phyloP scores from a whole-genome alignment of 257 asterid species.

The Anisodus tanguticus region DNA sequence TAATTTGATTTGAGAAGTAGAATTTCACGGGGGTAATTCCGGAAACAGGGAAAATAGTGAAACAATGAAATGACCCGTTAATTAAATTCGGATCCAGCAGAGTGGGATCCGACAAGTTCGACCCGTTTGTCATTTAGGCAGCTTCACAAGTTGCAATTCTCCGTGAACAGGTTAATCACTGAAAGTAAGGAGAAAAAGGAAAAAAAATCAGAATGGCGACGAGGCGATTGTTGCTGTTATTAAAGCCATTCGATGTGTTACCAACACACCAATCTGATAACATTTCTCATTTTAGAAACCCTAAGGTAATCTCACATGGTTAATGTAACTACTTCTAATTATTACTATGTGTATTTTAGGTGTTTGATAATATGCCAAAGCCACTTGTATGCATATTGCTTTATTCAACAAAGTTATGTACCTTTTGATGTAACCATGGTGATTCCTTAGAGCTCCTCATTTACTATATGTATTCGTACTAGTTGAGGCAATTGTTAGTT shows the following conservation, averaged over 20 bases:
- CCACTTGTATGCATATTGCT: constrained; percentile 11
- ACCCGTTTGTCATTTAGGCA: not conserved
- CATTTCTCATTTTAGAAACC: constrained; percentile 49
- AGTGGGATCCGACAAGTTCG: not conserved
- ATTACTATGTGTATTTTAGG: not conserved
- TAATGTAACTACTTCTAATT: not conserved
- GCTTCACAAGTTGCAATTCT: not conserved
- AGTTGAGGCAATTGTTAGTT: not conserved
- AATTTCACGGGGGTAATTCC: not conserved
- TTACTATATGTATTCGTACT: not conserved
- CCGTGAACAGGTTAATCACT: not conserved
- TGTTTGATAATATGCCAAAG: constrained; percentile 57
- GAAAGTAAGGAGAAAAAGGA: not conserved
- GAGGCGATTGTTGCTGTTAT: constrained; percentile 69
- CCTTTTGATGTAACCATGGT: not conserved
- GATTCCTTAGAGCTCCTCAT: not conserved
- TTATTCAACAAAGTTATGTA: not conserved
- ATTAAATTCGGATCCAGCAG: not conserved
- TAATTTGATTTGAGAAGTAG: not conserved
- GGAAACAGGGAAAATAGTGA: not conserved
- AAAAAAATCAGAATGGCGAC: constrained; percentile 51
- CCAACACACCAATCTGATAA: constrained; percentile 51
- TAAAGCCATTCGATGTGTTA: constrained; percentile 81
- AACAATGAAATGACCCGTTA: not conserved
- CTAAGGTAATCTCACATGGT: constrained; percentile 50